Conservation (phyloP, 306 rosid genomes). For the Trifolium repens region DNA sequence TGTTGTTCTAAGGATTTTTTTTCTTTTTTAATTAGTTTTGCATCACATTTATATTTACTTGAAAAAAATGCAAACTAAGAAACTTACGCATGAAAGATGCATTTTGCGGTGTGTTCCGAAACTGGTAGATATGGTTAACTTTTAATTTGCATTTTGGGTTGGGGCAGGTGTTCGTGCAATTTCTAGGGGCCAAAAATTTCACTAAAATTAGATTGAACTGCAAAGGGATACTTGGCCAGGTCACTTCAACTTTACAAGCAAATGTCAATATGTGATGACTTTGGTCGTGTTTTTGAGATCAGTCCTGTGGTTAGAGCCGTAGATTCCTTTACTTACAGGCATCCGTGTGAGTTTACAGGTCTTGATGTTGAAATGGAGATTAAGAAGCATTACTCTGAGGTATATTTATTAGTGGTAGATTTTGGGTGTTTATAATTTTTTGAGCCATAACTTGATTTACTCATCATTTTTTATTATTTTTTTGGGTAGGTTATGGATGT, state of each 20-base stretch:
- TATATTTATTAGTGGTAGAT: slow-evolving; percentile 35
- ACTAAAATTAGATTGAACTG: too few relatives aligned
- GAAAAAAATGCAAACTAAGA: background rate
- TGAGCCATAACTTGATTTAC: slow-evolving; percentile 4
- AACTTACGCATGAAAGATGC: too few relatives aligned
- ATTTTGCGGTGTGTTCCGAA: background rate
- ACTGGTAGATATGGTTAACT: slow-evolving; percentile 4
- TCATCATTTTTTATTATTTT: slow-evolving; percentile 32
- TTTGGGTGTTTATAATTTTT: slow-evolving; percentile 4
- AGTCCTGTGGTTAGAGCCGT: slow-evolving; percentile 89
- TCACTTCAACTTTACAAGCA: too few relatives aligned
- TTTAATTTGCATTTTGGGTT: slow-evolving; percentile 13
- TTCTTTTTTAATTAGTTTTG: background rate
- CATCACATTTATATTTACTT: background rate
- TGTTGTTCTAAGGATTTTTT: background rate
- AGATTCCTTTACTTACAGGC: slow-evolving; percentile 86
- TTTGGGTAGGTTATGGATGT: slow-evolving; percentile 73
- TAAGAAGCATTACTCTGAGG: slow-evolving; percentile 79
- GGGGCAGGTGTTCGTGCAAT: too few relatives aligned
- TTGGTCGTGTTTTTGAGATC: slow-evolving; percentile 81
- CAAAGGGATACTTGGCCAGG: too few relatives aligned
- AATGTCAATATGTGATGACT: slow-evolving; percentile 40
- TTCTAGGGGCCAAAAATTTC: too few relatives aligned
- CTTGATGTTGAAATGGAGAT: slow-evolving; percentile 95
- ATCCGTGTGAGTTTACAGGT: slow-evolving; percentile 90